Evolutionary conservation across 2,329 filamentous ascomycete species (phyloP).

Genomic region (Uncinocarpus reesii): DNA sequence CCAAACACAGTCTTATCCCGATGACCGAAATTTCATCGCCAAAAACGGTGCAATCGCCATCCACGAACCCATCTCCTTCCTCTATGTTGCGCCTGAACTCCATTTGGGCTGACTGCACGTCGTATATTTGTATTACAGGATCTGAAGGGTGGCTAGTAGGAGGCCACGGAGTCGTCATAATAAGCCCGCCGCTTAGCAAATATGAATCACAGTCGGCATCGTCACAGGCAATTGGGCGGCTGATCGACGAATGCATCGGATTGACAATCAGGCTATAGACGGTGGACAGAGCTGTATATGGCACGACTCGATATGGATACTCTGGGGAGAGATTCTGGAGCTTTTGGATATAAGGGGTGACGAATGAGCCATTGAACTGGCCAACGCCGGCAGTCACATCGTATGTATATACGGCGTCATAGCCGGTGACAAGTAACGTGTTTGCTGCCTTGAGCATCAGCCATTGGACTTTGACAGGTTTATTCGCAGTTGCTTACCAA

Average conservation of each 20-base stretch:
- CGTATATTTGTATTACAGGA: conserved; percentile 1
- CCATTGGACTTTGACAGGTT: not conserved
- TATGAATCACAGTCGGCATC: conserved; percentile 1
- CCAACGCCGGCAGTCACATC: conserved; percentile 3
- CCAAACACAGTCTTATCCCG: conserved; percentile 1
- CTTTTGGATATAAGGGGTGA: conserved; percentile 1
- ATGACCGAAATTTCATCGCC: not conserved
- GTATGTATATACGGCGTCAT: conserved; percentile 1
- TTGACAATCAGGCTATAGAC: not conserved
- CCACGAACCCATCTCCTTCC: not conserved
- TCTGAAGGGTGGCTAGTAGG: not conserved
- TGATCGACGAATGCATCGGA: conserved; percentile 2
- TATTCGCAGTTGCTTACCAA: not conserved
- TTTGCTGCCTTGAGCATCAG: not conserved
- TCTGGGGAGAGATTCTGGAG: conserved; percentile 1
- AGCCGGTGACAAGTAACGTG: not conserved
- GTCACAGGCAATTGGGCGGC: not conserved
- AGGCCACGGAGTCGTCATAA: conserved; percentile 7
- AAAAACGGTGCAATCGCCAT: conserved; percentile 2
- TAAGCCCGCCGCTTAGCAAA: not conserved
- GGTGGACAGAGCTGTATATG: conserved; percentile 2
- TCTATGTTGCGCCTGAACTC: conserved; percentile 1
- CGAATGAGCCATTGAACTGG: conserved; percentile 5
- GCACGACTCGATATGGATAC: conserved; percentile 3
- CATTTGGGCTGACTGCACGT: conserved; percentile 1